These are phyloP conservation scores for Heliamphora pulchella DNA, from an alignment of 179 eudicot genomes.

Conservation along the genomic window DNA sequence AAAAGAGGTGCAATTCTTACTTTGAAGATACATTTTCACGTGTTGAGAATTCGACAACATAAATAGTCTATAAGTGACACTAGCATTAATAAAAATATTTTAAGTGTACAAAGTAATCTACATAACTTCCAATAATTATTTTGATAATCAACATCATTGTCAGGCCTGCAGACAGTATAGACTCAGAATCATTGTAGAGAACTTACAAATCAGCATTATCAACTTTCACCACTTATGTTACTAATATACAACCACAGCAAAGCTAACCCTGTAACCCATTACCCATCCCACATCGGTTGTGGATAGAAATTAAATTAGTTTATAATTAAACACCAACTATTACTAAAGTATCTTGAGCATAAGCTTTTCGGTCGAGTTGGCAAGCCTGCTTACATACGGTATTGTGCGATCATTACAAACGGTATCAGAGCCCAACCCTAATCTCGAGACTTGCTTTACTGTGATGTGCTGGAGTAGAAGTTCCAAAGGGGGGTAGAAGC, in stretches of 20 bases:
- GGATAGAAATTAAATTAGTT: no score
- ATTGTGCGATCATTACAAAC: no score
- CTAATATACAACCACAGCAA: neutral
- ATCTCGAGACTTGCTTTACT: no score
- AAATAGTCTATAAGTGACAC: neutral
- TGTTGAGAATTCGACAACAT: neutral
- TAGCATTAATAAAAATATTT: neutral
- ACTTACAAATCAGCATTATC: neutral
- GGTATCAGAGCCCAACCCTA: no score
- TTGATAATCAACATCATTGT: neutral
- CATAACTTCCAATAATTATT: neutral
- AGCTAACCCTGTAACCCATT: neutral
- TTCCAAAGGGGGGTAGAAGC: no score
- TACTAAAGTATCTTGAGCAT: no score
- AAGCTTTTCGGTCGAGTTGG: no score
- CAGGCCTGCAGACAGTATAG: neutral
- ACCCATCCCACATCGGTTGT: no score
- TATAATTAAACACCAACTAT: no score
- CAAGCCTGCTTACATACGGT: no score
- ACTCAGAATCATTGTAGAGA: neutral
- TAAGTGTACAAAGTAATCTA: neutral
- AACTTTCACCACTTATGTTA: neutral
- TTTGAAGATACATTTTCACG: neutral
- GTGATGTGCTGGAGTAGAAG: no score
- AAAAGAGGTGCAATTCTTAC: neutral